Evolutionary conservation across 805 yeast genomes (phyloP), one percentile per base, ranked within the genome.

Genomic region (Torulaspora quercuum): DNA sequence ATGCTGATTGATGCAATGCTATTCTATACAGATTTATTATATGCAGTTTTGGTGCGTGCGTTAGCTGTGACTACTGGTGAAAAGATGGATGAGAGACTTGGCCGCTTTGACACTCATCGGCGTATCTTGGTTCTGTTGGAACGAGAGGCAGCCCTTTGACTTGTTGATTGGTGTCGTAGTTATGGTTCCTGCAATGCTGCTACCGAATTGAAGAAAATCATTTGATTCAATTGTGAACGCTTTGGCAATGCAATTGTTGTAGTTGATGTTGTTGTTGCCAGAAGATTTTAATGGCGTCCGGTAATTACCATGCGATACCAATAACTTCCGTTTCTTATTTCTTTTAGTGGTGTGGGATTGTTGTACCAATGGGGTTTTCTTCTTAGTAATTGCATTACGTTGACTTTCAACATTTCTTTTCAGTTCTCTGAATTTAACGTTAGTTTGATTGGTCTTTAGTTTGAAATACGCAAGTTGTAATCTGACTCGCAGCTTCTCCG

Each of bases 381-480:
- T 13, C 21, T 20, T 10, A 10, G n/a, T 13, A 19, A 24, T 12
- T 26, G n/a, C n/a, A n/a, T n/a, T n/a, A 12, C 17, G 29, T 18
- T 24, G 19, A 10, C 34, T 29, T 29, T 35, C 29, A 10, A 18
- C n/a, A 16, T 36, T 36, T 15, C 33, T 35, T 20, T 49, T 50
- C n/a, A 49, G 20, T 21, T 52, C 49, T 12, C 33, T 37, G 31
- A 50, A 49, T 24, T 44, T 49, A 15, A 42, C 25, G 28, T 42
- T 43, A n/a, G 47, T 58, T 50, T 74, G 78, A 44, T 72, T 67
- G 1, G 78, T 73, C 37, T 64, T 64, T 27, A 69, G 67, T 48
- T 74, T 75, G 53, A 67, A 75, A 47, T 71, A 71, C 2, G 80
- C 80, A 32, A 74, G 49, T 46, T 71, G 70, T 15, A 75, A 55